Percentiles rank a stretch among this genome's conserved stretches.
These are phyloP conservation scores for Chrysanthemum seticuspe DNA, from an alignment of 129 eudicot species.

Conservation along the genomic window DNA sequence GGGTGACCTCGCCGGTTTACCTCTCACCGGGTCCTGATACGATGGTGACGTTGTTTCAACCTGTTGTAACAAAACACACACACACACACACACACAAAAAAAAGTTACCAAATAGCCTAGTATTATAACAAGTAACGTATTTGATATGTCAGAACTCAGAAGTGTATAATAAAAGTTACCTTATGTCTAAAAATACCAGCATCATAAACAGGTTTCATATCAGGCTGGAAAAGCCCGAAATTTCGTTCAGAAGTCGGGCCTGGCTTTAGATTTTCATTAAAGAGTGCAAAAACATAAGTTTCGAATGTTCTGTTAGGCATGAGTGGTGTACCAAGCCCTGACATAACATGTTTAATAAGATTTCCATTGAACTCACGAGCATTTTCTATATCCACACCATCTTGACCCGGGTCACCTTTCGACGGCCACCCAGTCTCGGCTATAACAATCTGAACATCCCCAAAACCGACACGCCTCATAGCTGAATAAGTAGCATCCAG, in stretches of 20 bases:
- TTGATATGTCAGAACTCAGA: background rate
- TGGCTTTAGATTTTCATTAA: constrained; percentile 78
- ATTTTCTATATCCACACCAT: constrained; percentile 48
- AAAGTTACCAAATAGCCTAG: background rate
- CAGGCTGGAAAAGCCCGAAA: constrained; percentile 64
- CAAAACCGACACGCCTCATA: constrained; percentile 51
- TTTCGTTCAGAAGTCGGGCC: constrained; percentile 74
- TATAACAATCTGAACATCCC: constrained; percentile 60
- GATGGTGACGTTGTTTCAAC: constrained; percentile 41
- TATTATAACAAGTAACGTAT: too few relatives aligned
- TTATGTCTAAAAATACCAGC: constrained; percentile 51
- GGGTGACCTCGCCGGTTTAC: constrained; percentile 23
- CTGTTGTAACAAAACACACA: constrained; percentile 27
- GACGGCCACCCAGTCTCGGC: constrained; percentile 98
- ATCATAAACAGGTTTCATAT: constrained; percentile 66
- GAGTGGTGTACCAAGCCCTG: constrained; percentile 85
- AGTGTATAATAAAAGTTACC: constrained; percentile 26
- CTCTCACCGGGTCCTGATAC: constrained; percentile 26
- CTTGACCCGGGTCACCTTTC: constrained; percentile 64
- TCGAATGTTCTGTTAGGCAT: constrained; percentile 84
- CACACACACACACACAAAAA: background rate
- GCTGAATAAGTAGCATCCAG: constrained; percentile 81
- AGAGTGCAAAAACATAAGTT: constrained; percentile 75
- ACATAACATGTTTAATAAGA: constrained; percentile 56
- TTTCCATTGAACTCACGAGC: constrained; percentile 72